These are phyloP conservation scores for Nothopassalora personata DNA, from an alignment of 2,329 filamentous ascomycete genomes.

Conservation along the genomic window DNA sequence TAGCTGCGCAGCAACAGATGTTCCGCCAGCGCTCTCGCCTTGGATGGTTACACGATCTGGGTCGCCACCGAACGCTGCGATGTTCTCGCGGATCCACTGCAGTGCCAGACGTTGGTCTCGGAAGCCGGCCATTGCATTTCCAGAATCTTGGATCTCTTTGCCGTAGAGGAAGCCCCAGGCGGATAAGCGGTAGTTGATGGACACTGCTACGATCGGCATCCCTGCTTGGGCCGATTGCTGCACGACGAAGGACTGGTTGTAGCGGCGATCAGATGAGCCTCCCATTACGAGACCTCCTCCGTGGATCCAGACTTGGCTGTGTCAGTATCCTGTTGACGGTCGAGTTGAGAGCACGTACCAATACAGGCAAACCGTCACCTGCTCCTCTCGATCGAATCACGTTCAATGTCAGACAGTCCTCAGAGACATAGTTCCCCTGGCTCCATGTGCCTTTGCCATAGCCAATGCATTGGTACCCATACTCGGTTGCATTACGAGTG, in stretches of 20 bases:
- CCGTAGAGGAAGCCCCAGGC: constrained; percentile 64
- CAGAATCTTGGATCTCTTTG: constrained; percentile 47
- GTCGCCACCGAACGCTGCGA: constrained; percentile 29
- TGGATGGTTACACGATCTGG: constrained; percentile 24
- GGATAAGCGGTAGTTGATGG: constrained; percentile 60
- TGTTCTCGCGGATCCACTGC: constrained; percentile 38
- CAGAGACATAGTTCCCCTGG: constrained; percentile 23
- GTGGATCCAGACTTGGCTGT: constrained; percentile 18
- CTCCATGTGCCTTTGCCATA: constrained; percentile 38
- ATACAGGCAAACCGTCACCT: constrained; percentile 15
- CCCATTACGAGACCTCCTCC: constrained; percentile 25
- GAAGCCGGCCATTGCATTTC: constrained; percentile 45
- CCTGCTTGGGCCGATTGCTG: constrained; percentile 22
- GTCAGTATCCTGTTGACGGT: background rate
- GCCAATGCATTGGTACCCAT: constrained; percentile 47
- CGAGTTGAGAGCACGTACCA: constrained; percentile 11
- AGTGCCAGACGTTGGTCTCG: constrained; percentile 33
- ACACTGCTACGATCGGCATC: constrained; percentile 50
- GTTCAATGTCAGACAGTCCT: constrained; percentile 26
- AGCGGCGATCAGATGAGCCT: constrained; percentile 21
- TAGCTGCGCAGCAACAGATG: constrained; percentile 47
- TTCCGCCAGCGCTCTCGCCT: constrained; percentile 32
- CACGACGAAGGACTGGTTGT: constrained; percentile 29
- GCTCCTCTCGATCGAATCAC: constrained; percentile 17
- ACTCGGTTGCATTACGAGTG: constrained; percentile 40